Base-by-base conservation (phyloP, 148 eudicot genomes). In the Pharnaceum exiguum region DNA sequence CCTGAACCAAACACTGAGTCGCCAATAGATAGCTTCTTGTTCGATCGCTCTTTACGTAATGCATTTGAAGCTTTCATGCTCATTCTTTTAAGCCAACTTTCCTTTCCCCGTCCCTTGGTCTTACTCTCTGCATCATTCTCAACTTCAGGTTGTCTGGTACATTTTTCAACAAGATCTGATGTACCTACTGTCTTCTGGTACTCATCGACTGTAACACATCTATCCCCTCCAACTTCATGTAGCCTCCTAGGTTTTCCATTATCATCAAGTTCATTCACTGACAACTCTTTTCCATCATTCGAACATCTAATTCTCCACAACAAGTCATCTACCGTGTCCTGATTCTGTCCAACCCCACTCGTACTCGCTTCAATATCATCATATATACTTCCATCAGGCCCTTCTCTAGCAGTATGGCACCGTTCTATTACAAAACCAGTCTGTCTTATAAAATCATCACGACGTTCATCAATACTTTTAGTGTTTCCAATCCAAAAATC, bases 401-500 rank as follows among this genome's bases (percentile, higher is more conserved):
- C 82, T 40, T 57, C 81, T 52, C 51, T 43, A 22, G 63, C 78
- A 7, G 62, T 71, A 32, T 10, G 66, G 54, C 64, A 63, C 40
- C 74, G 42, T 52, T 77, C 79, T 25, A 69, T 37, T 23, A 46
- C 68, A 44, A 78, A 73, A 50, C 84, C 85, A 59, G 81, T 78
- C 73, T 66, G 66, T 57, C 70, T 70, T 35, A 75, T 50, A 48
- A 90, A 84, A 22, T 75, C 83, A 29, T 59, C 51, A 15, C 97
- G 93, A 2, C 97, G 77, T 60, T 71, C 81, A 57, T 71, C 67
- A 43, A 83, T 74, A 71, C 84, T 80, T 35, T 64, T 74, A 2
- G 79, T 81, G 30, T 77, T 69, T 51, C 51, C 63, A 31, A 46
- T 72, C 95, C 95, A 90, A 54, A 77, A 73, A 2, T 86, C 88